phyloP scores from a whole-genome alignment of 805 yeast genomes.

The Candida ovalis region DNA sequence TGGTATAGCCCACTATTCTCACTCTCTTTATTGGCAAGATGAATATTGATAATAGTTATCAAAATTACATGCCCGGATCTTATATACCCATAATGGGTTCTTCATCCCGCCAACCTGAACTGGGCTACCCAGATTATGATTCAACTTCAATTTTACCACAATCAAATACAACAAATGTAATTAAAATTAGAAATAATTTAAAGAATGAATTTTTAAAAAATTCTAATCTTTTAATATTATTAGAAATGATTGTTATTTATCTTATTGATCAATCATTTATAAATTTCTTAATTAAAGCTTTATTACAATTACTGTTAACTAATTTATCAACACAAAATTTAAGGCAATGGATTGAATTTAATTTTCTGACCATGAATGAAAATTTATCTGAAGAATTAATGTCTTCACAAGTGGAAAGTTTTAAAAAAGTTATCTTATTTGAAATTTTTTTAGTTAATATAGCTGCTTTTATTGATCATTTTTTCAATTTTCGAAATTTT shows the following conservation, averaged over 20 bases:
- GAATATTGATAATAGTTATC: not conserved
- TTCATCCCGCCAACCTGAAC: not conserved
- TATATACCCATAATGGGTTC: not conserved
- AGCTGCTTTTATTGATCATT: conserved; percentile 15
- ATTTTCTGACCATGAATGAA: conserved; percentile 9
- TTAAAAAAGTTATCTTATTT: conserved; percentile 11
- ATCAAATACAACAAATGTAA: conserved; percentile 5
- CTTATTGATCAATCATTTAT: conserved; percentile 24
- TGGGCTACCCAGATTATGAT: not conserved
- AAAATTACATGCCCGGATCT: conserved; percentile 1
- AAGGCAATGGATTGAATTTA: conserved; percentile 17
- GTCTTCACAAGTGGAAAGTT: conserved; percentile 8
- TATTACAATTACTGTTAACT: conserved; percentile 18
- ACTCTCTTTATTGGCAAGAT: not conserved
- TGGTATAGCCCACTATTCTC: not conserved
- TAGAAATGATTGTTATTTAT: conserved; percentile 21
- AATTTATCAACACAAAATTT: conserved; percentile 13
- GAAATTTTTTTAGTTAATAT: conserved; percentile 16
- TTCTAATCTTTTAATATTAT: conserved; percentile 12
- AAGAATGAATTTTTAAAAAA: conserved; percentile 10
- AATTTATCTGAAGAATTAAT: conserved; percentile 4
- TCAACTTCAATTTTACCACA: not conserved
- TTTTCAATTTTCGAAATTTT: conserved; percentile 4
- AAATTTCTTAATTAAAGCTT: conserved; percentile 16
- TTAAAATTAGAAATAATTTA: conserved; percentile 16